These are phyloP conservation scores for Ophiosphaerella herpotricha DNA, from an alignment of 2,329 filamentous ascomycete species.

Conservation along the genomic window DNA sequence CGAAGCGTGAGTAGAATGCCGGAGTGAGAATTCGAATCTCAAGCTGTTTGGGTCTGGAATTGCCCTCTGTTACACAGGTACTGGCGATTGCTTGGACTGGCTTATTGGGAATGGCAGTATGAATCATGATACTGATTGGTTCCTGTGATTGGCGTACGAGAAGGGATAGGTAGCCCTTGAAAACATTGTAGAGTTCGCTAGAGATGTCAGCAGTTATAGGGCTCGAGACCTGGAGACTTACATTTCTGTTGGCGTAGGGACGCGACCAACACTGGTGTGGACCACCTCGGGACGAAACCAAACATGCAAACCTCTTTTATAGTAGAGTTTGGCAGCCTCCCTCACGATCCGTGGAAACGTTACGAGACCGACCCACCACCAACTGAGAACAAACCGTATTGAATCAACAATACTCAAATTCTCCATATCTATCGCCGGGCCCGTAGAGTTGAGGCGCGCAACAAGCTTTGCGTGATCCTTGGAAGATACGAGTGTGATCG, in stretches of 20 bases:
- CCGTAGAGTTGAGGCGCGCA: constrained; percentile 62
- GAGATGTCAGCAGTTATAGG: constrained; percentile 10
- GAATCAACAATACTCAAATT: constrained; percentile 52
- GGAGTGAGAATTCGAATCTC: constrained; percentile 66
- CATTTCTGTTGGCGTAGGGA: constrained; percentile 57
- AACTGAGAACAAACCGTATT: constrained; percentile 56
- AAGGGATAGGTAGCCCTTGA: constrained; percentile 47
- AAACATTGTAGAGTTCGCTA: constrained; percentile 44
- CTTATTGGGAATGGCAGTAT: constrained; percentile 52
- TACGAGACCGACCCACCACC: constrained; percentile 71
- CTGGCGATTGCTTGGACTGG: constrained; percentile 24
- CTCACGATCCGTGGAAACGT: constrained; percentile 69
- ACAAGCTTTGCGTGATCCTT: constrained; percentile 65
- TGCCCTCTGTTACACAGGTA: constrained; percentile 18
- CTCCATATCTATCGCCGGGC: constrained; percentile 56
- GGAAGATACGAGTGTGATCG: constrained; percentile 65
- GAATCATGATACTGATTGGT: constrained; percentile 59
- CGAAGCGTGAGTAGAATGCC: constrained; percentile 68
- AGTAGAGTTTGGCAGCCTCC: constrained; percentile 64
- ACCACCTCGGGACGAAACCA: constrained; percentile 69
- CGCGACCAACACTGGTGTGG: constrained; percentile 59
- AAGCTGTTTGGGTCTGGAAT: constrained; percentile 45
- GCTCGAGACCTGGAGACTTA: constrained; percentile 10
- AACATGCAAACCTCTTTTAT: constrained; percentile 62
- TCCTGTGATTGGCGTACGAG: constrained; percentile 55